Conservation (phyloP, 2,329 filamentous ascomycete species). For the Exophiala oligosperma region DNA sequence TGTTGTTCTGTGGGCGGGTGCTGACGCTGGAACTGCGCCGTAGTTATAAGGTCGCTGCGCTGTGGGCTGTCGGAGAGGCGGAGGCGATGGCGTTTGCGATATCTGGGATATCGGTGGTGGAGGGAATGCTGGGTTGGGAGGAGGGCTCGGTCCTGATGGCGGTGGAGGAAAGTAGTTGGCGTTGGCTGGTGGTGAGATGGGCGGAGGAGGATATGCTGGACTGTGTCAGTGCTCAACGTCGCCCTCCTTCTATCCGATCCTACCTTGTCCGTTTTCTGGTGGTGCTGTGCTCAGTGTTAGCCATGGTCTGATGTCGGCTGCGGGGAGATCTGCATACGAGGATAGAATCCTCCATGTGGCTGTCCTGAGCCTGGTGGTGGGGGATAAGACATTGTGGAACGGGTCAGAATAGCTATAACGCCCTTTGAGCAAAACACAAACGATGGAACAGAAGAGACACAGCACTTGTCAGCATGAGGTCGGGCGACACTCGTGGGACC, state of each 20-base stretch:
- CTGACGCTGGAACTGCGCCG: conserved; percentile 26
- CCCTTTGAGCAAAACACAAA: neutral
- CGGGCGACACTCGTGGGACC: too few species aligned
- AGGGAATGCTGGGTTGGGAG: conserved; percentile 22
- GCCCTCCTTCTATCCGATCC: neutral
- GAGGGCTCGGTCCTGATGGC: conserved; percentile 29
- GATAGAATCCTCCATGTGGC: conserved; percentile 30
- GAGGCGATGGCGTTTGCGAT: conserved; percentile 21
- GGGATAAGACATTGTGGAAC: conserved; percentile 16
- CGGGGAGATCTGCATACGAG: conserved; percentile 26
- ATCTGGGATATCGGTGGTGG: conserved; percentile 22
- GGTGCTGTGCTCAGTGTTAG: conserved; percentile 22
- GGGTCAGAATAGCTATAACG: neutral
- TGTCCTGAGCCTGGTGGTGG: conserved; percentile 15
- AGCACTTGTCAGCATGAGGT: neutral
- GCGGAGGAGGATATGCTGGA: conserved; percentile 32
- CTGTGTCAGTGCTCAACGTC: conserved; percentile 4
- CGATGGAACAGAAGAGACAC: neutral
- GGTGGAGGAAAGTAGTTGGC: conserved; percentile 30
- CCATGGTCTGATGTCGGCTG: neutral
- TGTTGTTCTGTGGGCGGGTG: conserved; percentile 26
- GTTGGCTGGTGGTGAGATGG: conserved; percentile 20
- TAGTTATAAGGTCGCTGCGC: conserved; percentile 27
- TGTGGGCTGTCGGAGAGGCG: conserved; percentile 26
- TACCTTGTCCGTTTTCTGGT: conserved; percentile 22